These are phyloP conservation scores for Pilaira anomala DNA, from an alignment of 192 early-diverging fungal genomes.

Conservation along the genomic window DNA sequence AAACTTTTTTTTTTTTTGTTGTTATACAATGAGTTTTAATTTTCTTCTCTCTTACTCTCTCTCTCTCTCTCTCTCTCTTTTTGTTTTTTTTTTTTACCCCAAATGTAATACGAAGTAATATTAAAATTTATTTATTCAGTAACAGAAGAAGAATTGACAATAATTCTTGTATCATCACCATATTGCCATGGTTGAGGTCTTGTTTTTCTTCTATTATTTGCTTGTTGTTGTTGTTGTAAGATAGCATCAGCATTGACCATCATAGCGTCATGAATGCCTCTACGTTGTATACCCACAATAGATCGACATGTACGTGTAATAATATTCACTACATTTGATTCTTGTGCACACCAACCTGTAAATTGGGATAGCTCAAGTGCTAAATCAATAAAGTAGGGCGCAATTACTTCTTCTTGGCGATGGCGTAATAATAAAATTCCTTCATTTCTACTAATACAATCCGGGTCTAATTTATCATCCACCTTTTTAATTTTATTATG, in stretches of 20 bases:
- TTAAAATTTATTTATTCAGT: no score
- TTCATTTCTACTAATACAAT: background rate
- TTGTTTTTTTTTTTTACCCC: background rate
- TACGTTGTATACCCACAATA: background rate
- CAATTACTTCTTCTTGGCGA: slow-evolving; percentile 20
- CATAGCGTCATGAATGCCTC: background rate
- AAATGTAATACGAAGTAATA: no score
- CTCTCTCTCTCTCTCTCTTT: no score
- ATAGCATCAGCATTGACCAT: background rate
- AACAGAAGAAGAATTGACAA: no score
- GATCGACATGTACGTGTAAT: background rate
- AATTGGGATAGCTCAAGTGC: slow-evolving; percentile 24
- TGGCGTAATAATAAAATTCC: background rate
- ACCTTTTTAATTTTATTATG: background rate
- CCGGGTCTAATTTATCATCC: background rate
- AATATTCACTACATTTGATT: background rate
- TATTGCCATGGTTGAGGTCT: slow-evolving; percentile 4
- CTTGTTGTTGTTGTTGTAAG: no score
- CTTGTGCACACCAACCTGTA: background rate
- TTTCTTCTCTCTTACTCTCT: no score
- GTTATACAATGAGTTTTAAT: no score
- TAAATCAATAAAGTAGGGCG: slow-evolving; percentile 28
- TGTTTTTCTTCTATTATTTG: background rate
- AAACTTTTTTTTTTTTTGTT: no score
- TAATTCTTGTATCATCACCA: background rate